Conservation (phyloP, 1,284 basidiomycete species). For the Cryptococcus wingfieldii region DNA sequence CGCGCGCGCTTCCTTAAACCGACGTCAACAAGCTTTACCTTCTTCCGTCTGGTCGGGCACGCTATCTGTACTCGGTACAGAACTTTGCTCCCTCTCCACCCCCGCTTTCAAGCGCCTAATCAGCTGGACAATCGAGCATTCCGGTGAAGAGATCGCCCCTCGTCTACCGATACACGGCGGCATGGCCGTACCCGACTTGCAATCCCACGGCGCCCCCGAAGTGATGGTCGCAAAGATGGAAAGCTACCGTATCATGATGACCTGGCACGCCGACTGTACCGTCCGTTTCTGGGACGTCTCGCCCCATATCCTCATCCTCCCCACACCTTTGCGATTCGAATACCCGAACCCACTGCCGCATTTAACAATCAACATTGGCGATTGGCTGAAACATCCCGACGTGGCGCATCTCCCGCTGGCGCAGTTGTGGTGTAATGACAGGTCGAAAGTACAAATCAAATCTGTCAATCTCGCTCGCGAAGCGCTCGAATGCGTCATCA, state of each 20-base stretch:
- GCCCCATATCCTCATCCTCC: slow-evolving; percentile 59
- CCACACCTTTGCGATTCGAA: slow-evolving; percentile 52
- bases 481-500: slow-evolving; percentile 63
- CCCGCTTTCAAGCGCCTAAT: slow-evolving; percentile 44
- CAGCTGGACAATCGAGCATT: slow-evolving; percentile 36
- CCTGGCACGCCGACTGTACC: slow-evolving; percentile 61
- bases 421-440: slow-evolving; percentile 43
- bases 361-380: slow-evolving; percentile 59
- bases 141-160: slow-evolving; percentile 31
- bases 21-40: slow-evolving; percentile 36
- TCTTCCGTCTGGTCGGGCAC: slow-evolving; percentile 43
- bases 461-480: slow-evolving; percentile 60
- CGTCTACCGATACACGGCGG: slow-evolving; percentile 45
- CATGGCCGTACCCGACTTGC: slow-evolving; percentile 43
- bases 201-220: slow-evolving; percentile 43
- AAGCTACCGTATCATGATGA: slow-evolving; percentile 63
- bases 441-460: slow-evolving; percentile 50
- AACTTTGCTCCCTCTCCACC: slow-evolving; percentile 40
- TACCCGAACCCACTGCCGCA: slow-evolving; percentile 60
- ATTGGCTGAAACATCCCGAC: slow-evolving; percentile 50
- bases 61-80: slow-evolving; percentile 36
- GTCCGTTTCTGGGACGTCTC: slow-evolving; percentile 57
- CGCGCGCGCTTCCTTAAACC: slow-evolving; percentile 8
- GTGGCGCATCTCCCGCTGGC: slow-evolving; percentile 41
- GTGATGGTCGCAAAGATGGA: slow-evolving; percentile 52